Percentiles rank a stretch among this genome's conserved stretches.
Evolutionary conservation across 805 yeast species (phyloP).

Genomic region (Schwanniomyces pseudopolymorphus): DNA sequence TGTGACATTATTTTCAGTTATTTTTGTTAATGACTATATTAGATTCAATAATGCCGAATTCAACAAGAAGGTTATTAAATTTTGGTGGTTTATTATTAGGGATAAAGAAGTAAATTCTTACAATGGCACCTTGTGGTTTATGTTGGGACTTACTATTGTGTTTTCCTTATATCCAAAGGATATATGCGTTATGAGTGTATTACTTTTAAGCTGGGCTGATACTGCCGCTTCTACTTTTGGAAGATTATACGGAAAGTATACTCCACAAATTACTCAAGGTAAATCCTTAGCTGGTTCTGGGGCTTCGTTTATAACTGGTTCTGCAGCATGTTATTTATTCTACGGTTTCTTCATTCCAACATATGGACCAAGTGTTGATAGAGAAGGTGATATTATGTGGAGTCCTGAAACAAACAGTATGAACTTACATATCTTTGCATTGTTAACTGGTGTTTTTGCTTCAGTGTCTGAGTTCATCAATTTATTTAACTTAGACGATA

Average conservation of each 20-base stretch:
- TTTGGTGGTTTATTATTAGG: conserved; percentile 81
- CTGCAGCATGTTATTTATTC: conserved; percentile 58
- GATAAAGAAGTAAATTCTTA: conserved; percentile 67
- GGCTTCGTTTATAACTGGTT: conserved; percentile 81
- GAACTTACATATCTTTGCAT: conserved; percentile 50
- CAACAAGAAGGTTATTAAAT: conserved; percentile 64
- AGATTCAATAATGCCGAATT: conserved; percentile 62
- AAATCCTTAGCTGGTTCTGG: conserved; percentile 89
- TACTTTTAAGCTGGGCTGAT: conserved; percentile 93
- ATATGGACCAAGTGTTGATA: conserved; percentile 49
- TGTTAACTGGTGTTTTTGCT: conserved; percentile 76
- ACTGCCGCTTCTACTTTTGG: conserved; percentile 96
- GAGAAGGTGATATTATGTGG: conserved; percentile 65
- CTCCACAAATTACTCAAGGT: conserved; percentile 70
- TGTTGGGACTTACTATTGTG: conserved; percentile 74
- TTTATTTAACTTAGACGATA: conserved; percentile 79
- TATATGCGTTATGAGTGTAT: conserved; percentile 69
- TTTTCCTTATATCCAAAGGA: conserved; percentile 76
- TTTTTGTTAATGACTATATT: conserved; percentile 64
- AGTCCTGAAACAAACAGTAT: conserved; percentile 57
- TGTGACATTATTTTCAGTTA: conserved; percentile 49
- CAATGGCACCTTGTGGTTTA: conserved; percentile 89
- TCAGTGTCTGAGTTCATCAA: conserved; percentile 85
- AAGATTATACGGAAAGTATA: conserved; percentile 76
- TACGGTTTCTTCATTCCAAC: conserved; percentile 75